Percentiles rank a stretch among this genome's conserved stretches.
Evolutionary conservation across 441 rosid species (phyloP).

Genomic region (Populus hybrid): DNA sequence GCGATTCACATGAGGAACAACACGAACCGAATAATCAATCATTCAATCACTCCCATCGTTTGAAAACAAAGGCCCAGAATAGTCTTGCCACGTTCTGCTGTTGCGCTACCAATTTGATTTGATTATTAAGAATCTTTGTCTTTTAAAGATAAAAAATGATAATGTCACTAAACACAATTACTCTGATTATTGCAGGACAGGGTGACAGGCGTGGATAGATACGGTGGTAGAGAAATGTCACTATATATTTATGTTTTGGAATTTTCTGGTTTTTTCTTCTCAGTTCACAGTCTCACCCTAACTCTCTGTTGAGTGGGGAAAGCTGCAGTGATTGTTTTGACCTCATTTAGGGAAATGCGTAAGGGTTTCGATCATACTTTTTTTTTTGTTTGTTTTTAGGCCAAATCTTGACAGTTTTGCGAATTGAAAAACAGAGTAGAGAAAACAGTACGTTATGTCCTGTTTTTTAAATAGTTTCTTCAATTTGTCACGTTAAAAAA

Average conservation of each 20-base stretch:
- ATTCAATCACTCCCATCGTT: too few species aligned
- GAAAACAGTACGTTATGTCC: slow-evolving; percentile 3
- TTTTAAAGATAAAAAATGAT: background rate
- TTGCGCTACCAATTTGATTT: too few species aligned
- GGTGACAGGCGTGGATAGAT: background rate
- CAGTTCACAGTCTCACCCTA: background rate
- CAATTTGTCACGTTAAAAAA: background rate
- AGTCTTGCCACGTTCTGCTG: too few species aligned
- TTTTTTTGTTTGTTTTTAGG: background rate
- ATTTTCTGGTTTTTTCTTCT: background rate
- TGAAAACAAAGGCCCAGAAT: too few species aligned
- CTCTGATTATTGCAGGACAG: background rate
- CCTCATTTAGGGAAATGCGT: background rate
- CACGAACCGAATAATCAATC: background rate
- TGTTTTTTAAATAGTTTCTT: background rate
- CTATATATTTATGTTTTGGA: background rate
- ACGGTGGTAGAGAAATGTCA: background rate
- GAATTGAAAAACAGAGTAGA: too few species aligned
- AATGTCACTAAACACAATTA: background rate
- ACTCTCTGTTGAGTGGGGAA: slow-evolving; percentile 6
- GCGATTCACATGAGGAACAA: too few species aligned
- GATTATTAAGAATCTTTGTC: too few species aligned
- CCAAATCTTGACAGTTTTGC: background rate
- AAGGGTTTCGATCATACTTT: background rate
- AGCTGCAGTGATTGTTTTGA: slow-evolving; percentile 17